Evolutionary conservation across 2,329 filamentous ascomycete species (phyloP), one percentile per base, ranked within the genome.

Genomic region (Beauveria medogensis): DNA sequence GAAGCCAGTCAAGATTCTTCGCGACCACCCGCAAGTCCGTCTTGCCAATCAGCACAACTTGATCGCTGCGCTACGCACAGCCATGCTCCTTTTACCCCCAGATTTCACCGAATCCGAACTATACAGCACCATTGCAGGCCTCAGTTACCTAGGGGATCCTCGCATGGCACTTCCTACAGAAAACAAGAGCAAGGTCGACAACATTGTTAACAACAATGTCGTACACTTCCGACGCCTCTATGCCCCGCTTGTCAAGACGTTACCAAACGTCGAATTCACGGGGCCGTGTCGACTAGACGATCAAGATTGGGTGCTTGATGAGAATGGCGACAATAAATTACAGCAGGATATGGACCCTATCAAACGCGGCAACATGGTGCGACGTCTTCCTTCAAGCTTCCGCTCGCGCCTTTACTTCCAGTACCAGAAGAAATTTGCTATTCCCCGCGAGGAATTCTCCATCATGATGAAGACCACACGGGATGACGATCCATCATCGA

Each of bases 41-140:
- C 84, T 97, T 37, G 91, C 93, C 5, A 97, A 99, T 73, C 94
- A 99, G 74, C 88, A 95, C 73, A 99, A 99, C 72, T 82, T 99
- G 20, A 83, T 97, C 48, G 93, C 93, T 9, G 95, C 95, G 3
- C 80, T 97, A 5, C 90, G 94, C 62, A 93, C 92, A 3, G 91
- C 94, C 0, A 82, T 99, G 1, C 82, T 99, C 1, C 84, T 99
- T 26, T 82, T 99, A 0, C 92, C 92, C 0, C 84, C 87, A 1
- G 79, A 82, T 2, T 99, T 99, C 72, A 92, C 88, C 28, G 94
- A 99, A 70, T 84, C 86, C 63, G 82, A 97, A 66, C 80, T 99
- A 1, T 99, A 97, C 75, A 88, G 85, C 67, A 94, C 91, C 22
- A 97, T 99, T 63, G 89, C 94, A 0, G 89, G 90, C 24, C 88